These are phyloP conservation scores for Rhynchosporium secalis DNA, from an alignment of 2,329 filamentous ascomycete species.

Conservation along the genomic window DNA sequence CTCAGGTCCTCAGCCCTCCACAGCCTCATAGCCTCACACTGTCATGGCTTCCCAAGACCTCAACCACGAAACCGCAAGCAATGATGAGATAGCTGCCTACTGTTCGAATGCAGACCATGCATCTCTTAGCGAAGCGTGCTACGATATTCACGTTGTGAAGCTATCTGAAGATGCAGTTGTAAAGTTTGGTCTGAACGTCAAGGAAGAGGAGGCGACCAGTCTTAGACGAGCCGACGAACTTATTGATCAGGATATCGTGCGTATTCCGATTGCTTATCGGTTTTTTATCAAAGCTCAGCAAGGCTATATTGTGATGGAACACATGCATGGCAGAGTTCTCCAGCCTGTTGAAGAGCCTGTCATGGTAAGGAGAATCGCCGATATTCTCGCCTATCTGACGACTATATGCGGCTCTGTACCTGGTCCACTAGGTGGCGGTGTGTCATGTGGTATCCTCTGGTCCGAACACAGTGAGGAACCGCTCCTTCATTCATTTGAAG, in stretches of 20 bases:
- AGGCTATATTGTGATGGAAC: slow-evolving; percentile 9
- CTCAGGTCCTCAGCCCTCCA: not conserved
- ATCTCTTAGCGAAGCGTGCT: slow-evolving; percentile 4
- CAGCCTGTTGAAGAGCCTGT: slow-evolving; percentile 1
- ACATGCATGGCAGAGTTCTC: not conserved
- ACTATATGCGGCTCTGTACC: slow-evolving; percentile 8
- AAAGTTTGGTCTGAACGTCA: slow-evolving; percentile 3
- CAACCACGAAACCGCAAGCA: slow-evolving; percentile 4
- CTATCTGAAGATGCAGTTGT: slow-evolving; percentile 8
- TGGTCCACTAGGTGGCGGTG: slow-evolving; percentile 7
- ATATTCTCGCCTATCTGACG: slow-evolving; percentile 6
- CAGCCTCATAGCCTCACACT: not conserved
- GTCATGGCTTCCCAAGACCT: slow-evolving; percentile 4
- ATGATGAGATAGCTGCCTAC: slow-evolving; percentile 10
- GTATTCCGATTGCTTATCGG: slow-evolving; percentile 2
- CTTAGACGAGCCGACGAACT: not conserved
- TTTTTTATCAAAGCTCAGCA: slow-evolving; percentile 6
- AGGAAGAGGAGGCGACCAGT: slow-evolving; percentile 7
- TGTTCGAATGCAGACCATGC: slow-evolving; percentile 6
- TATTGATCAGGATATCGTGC: slow-evolving; percentile 4
- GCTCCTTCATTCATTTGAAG: slow-evolving; percentile 2
- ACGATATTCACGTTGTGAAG: slow-evolving; percentile 7
- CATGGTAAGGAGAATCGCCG: slow-evolving; percentile 3
- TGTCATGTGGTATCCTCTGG: slow-evolving; percentile 7
- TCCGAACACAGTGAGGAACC: slow-evolving; percentile 9